These are phyloP conservation scores for Rhynchosporium agropyri DNA, from an alignment of 2,329 filamentous ascomycete species.

Conservation along the genomic window DNA sequence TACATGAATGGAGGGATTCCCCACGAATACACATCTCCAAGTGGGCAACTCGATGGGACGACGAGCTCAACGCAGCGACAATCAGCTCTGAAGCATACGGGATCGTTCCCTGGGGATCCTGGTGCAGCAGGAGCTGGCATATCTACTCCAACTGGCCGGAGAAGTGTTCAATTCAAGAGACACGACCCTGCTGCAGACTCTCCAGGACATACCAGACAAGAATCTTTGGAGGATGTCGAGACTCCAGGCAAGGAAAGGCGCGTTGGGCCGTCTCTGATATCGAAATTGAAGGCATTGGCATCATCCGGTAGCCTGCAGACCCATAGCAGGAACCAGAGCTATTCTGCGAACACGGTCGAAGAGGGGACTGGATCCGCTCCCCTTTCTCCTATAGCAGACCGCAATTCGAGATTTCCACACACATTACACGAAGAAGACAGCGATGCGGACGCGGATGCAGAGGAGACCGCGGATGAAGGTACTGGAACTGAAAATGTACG, in stretches of 20 bases:
- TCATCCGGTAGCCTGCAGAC: conserved; percentile 48
- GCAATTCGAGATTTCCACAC: conserved; percentile 54
- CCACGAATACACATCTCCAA: conserved; percentile 30
- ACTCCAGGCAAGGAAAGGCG: conserved; percentile 58
- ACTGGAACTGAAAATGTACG: conserved; percentile 50
- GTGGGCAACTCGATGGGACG: conserved; percentile 10
- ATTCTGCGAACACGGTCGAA: conserved; percentile 40
- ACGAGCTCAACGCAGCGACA: conserved; percentile 24
- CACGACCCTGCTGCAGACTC: conserved; percentile 50
- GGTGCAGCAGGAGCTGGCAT: conserved; percentile 32
- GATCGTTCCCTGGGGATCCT: conserved; percentile 26
- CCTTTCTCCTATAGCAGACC: conserved; percentile 52
- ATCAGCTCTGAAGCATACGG: conserved; percentile 31
- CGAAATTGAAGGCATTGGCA: conserved; percentile 75
- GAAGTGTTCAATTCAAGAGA: conserved; percentile 77
- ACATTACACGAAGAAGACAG: conserved; percentile 62
- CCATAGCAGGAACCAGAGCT: conserved; percentile 50
- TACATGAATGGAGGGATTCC: conserved; percentile 42
- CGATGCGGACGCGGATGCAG: conserved; percentile 78
- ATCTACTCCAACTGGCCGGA: conserved; percentile 47
- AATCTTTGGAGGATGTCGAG: conserved; percentile 69
- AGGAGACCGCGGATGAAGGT: conserved; percentile 84
- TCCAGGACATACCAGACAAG: conserved; percentile 58
- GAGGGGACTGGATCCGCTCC: conserved; percentile 46
- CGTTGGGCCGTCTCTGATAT: conserved; percentile 68